Evolutionary conservation across 441 rosid species (phyloP).

Genomic region (Sinapis alba): DNA sequence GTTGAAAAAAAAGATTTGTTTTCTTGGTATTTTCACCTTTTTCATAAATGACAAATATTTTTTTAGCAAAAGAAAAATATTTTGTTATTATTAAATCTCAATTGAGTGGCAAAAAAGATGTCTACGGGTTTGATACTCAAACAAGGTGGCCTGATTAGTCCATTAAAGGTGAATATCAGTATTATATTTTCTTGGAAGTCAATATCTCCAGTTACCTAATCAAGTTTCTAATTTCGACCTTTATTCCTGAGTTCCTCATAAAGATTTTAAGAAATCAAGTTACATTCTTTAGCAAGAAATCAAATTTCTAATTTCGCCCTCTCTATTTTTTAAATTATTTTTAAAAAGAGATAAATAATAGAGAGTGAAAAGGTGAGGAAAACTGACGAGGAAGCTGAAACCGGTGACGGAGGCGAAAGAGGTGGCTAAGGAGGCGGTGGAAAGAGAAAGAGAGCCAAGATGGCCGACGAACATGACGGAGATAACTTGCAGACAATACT

Average conservation of each 20-base stretch:
- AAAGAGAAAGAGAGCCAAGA: slow-evolving; percentile 57
- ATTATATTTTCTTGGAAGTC: not conserved
- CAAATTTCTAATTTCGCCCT: too few species aligned
- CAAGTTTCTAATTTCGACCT: not conserved
- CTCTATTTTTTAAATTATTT: too few species aligned
- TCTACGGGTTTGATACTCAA: not conserved
- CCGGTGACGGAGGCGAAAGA: slow-evolving; percentile 69
- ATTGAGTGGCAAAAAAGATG: not conserved
- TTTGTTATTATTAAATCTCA: not conserved
- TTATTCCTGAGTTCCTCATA: not conserved
- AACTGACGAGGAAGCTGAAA: slow-evolving; percentile 69
- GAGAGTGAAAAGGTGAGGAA: not conserved
- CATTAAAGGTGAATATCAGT: not conserved
- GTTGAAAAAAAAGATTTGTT: too few species aligned
- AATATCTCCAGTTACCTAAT: not conserved
- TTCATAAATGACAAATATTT: too few species aligned
- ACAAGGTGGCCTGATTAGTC: too few species aligned
- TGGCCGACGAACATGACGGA: slow-evolving; percentile 84
- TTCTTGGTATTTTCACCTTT: not conserved
- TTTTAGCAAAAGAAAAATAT: too few species aligned
- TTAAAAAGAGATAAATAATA: too few species aligned
- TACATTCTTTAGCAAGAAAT: not conserved
- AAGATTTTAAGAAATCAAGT: not conserved
- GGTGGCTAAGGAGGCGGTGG: slow-evolving; percentile 73
- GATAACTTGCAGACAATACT: slow-evolving; percentile 53